Base-by-base conservation (phyloP, 2,329 filamentous ascomycete genomes). In the Calonectria pseudoturangicola region DNA sequence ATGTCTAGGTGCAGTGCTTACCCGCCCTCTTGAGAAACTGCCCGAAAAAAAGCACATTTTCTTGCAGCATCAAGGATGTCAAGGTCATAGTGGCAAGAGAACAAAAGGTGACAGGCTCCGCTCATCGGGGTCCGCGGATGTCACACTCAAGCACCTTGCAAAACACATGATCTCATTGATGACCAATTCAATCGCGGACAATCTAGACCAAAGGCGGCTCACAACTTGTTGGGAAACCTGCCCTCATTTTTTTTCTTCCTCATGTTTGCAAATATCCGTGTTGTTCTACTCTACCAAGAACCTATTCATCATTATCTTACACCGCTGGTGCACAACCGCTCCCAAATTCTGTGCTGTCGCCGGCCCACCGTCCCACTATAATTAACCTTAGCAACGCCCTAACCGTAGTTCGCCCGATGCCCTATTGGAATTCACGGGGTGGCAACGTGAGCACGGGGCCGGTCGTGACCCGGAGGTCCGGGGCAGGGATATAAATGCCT, bases 361-460 rank as follows among this genome's bases (percentile, higher is more conserved):
- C 39, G 45, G 45, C 15, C 41, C n/a, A 41, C 21, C 13, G 54
- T 60, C 54, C 54, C 54, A 41, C 58, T 15, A 18, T 54, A 54
- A 54, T 33, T 33, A 54, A 54, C 50, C 50, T 54, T 27, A 27
- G 25, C 50, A 54, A 54, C 45, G 30, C 30, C 27, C 28, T 63
- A 63, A 6, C 58, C 58, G 58, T 33, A 39, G 58, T 63, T 63
- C 16, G 58, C 28, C 58, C 58, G 58, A 30, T 45, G 58, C 58
- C 58, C 58, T 63, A 63, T 63, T 30, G 41, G 27, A 63, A 47
- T 33, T 9, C 41, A 63, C 41, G 58, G 25, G 58, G 58, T 33
- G 41, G 27, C 58, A 63, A 63, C 58, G 58, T 63, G 58, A 63
- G 21, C 58, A 63, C 33, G 54, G 54, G 33, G 54, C 54, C 54